Conservation (phyloP, 371 early-diverging fungal species). For the Mortierella polycephala region DNA sequence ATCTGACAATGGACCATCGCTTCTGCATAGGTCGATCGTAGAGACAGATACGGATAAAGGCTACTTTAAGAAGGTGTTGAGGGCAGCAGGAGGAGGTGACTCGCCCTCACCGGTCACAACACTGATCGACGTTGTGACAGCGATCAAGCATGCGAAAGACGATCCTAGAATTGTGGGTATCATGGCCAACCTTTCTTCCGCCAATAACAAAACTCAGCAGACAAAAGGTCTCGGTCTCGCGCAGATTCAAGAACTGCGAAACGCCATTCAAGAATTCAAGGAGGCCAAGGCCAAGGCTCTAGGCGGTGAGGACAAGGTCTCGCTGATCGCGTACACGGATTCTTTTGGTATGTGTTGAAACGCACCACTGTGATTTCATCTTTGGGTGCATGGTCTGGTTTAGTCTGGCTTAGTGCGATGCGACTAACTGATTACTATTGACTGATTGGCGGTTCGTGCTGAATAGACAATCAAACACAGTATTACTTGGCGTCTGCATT, state of each 20-base stretch:
- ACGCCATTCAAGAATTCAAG: conserved; percentile 58
- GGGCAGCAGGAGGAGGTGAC: conserved; percentile 35
- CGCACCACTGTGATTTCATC: background rate
- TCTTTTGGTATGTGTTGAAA: conserved; percentile 51
- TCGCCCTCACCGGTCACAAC: conserved; percentile 33
- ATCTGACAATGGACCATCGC: background rate
- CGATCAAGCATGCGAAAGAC: conserved; percentile 50
- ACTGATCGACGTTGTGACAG: conserved; percentile 43
- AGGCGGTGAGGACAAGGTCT: conserved; percentile 56
- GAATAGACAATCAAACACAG: conserved; percentile 62
- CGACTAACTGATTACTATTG: no score
- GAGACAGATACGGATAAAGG: conserved; percentile 53
- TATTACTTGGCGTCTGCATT: conserved; percentile 71
- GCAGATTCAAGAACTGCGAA: conserved; percentile 67
- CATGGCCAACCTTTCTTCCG: conserved; percentile 55
- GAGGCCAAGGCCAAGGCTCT: conserved; percentile 59
- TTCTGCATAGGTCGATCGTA: conserved; percentile 39
- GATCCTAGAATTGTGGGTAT: conserved; percentile 55
- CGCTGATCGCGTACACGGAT: conserved; percentile 60
- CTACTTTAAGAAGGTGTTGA: conserved; percentile 29
- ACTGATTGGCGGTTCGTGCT: no score
- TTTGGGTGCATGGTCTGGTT: no score
- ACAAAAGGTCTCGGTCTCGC: conserved; percentile 57
- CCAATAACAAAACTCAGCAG: conserved; percentile 23
- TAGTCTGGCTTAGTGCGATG: no score